Conservation (phyloP, 2,329 filamentous ascomycete species). For the Alternaria novae-zelandiae region DNA sequence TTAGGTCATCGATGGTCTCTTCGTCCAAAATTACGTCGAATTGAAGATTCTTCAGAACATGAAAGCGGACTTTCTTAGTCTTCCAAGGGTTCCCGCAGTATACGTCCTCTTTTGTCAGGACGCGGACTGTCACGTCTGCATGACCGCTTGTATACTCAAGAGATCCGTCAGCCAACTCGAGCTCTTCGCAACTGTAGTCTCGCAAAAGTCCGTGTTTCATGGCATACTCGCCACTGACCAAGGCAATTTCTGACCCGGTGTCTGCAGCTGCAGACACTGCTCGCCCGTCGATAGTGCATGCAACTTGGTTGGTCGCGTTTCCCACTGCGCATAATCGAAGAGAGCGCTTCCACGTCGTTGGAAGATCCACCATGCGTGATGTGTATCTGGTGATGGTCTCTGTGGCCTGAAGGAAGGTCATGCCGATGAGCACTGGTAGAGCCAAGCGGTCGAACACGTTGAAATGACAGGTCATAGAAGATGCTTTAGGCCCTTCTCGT, state of each 20-base stretch:
- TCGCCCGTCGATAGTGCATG: background rate
- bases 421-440: background rate
- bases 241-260: background rate
- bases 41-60: too few relatives aligned
- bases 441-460: background rate
- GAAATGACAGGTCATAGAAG: background rate
- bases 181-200: too few relatives aligned
- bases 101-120: too few relatives aligned
- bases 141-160: background rate
- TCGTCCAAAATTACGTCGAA: too few relatives aligned
- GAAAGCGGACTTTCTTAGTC: too few relatives aligned
- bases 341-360: background rate
- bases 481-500: too few relatives aligned
- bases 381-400: background rate
- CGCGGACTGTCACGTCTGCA: too few relatives aligned
- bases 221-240: background rate
- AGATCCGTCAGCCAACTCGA: background rate
- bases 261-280: rapidly evolving
- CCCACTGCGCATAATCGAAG: rapidly evolving
- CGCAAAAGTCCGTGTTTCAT: too few relatives aligned
- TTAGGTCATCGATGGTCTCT: too few relatives aligned
- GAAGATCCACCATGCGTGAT: background rate
- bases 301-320: background rate
- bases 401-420: background rate
- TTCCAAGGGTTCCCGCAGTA: too few relatives aligned